A percentile compares a stretch with the other conserved stretches of the same genome.
phyloP scores from a whole-genome alignment of 495 filamentous ascomycete genomes.

The Hypoxylon cercidicola region DNA sequence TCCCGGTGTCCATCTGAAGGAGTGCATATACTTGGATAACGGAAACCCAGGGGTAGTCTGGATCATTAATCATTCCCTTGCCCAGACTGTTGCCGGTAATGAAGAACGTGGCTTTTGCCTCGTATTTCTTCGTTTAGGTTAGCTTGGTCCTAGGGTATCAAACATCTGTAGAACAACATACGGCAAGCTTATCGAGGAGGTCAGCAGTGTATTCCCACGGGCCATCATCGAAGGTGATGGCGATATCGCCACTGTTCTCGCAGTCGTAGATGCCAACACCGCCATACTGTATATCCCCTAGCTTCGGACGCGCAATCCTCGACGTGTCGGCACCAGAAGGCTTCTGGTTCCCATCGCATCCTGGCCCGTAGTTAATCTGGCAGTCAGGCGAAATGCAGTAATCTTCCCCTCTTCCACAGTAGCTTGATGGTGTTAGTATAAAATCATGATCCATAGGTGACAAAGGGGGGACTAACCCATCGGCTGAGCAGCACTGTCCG shows the following conservation, averaged over 20 bases:
- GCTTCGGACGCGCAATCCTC: slow-evolving; percentile 64
- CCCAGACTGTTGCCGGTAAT: slow-evolving; percentile 78
- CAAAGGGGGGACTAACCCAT: slow-evolving; percentile 56
- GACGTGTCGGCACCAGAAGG: slow-evolving; percentile 71
- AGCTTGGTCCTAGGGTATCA: neutral
- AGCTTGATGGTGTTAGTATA: slow-evolving; percentile 57
- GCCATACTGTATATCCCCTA: slow-evolving; percentile 69
- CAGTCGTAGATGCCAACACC: slow-evolving; percentile 75
- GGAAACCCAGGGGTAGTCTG: slow-evolving; percentile 62
- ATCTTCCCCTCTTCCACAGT: slow-evolving; percentile 67
- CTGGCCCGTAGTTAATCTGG: slow-evolving; percentile 70
- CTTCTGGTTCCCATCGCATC: slow-evolving; percentile 73
- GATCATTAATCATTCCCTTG: slow-evolving; percentile 76
- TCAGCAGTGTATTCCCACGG: slow-evolving; percentile 75
- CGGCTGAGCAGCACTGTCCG: slow-evolving; percentile 71
- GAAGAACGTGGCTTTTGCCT: slow-evolving; percentile 82
- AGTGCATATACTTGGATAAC: slow-evolving; percentile 64
- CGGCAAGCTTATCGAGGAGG: slow-evolving; percentile 72
- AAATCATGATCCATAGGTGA: neutral
- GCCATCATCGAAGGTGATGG: slow-evolving; percentile 83
- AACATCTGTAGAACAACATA: slow-evolving; percentile 22
- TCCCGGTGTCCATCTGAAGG: slow-evolving; percentile 7
- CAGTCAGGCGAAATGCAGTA: slow-evolving; percentile 79
- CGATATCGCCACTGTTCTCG: slow-evolving; percentile 68
- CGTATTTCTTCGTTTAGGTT: slow-evolving; percentile 58